phyloP scores from a whole-genome alignment of 192 early-diverging fungal species.

The Backusella macrospora region DNA sequence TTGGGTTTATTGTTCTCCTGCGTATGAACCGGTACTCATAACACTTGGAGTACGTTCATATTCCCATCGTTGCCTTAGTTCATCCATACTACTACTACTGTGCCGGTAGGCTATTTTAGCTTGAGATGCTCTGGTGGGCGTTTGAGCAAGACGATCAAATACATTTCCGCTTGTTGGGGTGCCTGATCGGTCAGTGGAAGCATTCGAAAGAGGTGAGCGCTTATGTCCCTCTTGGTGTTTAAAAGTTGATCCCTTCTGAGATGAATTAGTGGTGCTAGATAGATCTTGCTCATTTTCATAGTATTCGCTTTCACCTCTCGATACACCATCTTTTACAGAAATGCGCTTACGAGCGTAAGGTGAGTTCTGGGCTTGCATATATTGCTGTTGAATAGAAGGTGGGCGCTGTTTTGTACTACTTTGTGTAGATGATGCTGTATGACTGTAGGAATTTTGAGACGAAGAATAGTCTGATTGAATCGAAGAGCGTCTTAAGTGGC shows the following conservation, averaged over 20 bases:
- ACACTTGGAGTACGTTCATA: slow-evolving; percentile 30
- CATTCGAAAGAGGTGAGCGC: not conserved
- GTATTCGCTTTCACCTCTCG: slow-evolving; percentile 2
- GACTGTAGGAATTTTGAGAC: slow-evolving; percentile 24
- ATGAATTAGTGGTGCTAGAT: not conserved
- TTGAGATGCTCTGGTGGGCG: slow-evolving; percentile 35
- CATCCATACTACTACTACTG: slow-evolving; percentile 41
- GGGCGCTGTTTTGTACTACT: slow-evolving; percentile 23
- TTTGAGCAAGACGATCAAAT: slow-evolving; percentile 41
- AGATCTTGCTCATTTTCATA: not conserved
- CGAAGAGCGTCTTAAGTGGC: slow-evolving; percentile 36
- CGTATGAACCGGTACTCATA: slow-evolving; percentile 19
- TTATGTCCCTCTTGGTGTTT: slow-evolving; percentile 7
- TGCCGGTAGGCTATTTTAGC: slow-evolving; percentile 40
- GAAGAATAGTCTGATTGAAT: slow-evolving; percentile 36
- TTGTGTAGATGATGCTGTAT: not conserved
- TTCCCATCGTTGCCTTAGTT: slow-evolving; percentile 32
- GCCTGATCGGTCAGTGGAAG: not conserved
- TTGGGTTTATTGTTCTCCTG: slow-evolving; percentile 17
- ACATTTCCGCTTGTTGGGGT: slow-evolving; percentile 31
- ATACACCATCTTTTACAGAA: slow-evolving; percentile 34
- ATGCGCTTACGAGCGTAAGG: slow-evolving; percentile 24
- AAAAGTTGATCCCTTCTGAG: not conserved
- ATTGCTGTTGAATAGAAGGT: slow-evolving; percentile 26
- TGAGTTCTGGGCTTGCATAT: not conserved